Evolutionary conservation across 2,329 filamentous ascomycete species (phyloP), one percentile per base, ranked within the genome.

Genomic region (Arthrobotrys conoides): DNA sequence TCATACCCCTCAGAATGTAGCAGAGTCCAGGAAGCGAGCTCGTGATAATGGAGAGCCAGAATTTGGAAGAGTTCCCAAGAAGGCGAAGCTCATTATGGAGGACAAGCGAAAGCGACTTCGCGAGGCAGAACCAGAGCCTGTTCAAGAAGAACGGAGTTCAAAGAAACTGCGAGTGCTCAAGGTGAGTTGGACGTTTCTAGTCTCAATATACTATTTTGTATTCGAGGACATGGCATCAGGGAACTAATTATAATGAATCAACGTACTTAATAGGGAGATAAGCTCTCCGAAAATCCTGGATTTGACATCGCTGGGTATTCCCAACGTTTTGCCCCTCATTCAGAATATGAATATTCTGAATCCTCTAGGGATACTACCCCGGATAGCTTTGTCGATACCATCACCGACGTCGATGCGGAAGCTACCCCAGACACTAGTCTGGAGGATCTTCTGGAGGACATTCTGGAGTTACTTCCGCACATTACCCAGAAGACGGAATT

Each of bases 11-110:
- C 20, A 55, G 30, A 12, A 53, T 8, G 66, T 66, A 0, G 20
- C 38, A 1, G 61, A 73, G 27, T 73, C 71, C 9, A 63, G 36
- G 12, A 75, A 75, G 24, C 53, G 64, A 9, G 63, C 71, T 6
- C 20, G 16, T 5, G 64, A 69, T 16, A 44, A 41, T 1, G 22
- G 16, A 4, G 71, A 63, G 22, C n/a, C 41, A 10, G 71, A 75
- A 6, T 64, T 68, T 18, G 53, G 33, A 10, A 53, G 64, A 20
- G 12, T 75, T 5, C 71, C 71, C 1, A 68, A 75, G 10, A 46
- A 46, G 4, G 71, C 71, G 5, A 68, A 12, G 16, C n/a, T 68
- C 20, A 63, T 75, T 22, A 14, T 44, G 0, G 64, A 41, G 3
- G 18, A 41, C 0, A 68, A 63, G 18, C 33, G 53, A 27, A 44